Conservation (phyloP, 352 stramenopile species). For the Globisporangium viniferum region DNA sequence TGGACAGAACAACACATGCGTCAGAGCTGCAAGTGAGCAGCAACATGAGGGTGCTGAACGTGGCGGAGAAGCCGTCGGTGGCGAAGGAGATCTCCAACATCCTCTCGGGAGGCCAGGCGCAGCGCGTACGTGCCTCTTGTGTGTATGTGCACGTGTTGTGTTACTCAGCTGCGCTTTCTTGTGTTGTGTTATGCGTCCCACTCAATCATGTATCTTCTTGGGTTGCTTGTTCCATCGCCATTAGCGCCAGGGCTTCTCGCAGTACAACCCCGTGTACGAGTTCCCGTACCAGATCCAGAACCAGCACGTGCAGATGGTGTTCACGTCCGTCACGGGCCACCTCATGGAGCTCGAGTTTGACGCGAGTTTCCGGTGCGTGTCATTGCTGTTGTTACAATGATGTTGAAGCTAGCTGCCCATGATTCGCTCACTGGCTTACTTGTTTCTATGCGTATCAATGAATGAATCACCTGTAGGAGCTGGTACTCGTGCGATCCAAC, state of each 20-base stretch:
- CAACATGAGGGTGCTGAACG: conserved; percentile 91
- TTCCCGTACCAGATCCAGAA: conserved; percentile 86
- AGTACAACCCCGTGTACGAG: conserved; percentile 92
- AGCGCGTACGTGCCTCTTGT: conserved; percentile 44
- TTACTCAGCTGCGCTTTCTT: neutral
- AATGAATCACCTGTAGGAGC: conserved; percentile 47
- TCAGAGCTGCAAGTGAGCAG: conserved; percentile 8
- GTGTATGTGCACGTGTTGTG: neutral
- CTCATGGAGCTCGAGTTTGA: conserved; percentile 98
- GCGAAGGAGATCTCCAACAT: conserved; percentile 96
- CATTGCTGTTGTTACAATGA: neutral
- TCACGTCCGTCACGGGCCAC: conserved; percentile 98
- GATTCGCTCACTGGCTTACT: neutral
- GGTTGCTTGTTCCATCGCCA: neutral
- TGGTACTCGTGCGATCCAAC: conserved; percentile 94
- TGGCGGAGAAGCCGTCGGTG: conserved; percentile 99
- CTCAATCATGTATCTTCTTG: neutral
- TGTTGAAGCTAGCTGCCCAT: neutral
- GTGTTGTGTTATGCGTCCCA: no score
- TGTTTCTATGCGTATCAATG: conserved; percentile 18
- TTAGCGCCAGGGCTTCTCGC: conserved; percentile 66
- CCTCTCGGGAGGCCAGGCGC: conserved; percentile 67
- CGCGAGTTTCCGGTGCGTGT: conserved; percentile 46
- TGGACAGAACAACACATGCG: conserved; percentile 1
- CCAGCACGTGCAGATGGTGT: conserved; percentile 86